These are phyloP conservation scores for Lolium perenne DNA, from an alignment of 176 grass and related monocot genomes.

Conservation along the genomic window DNA sequence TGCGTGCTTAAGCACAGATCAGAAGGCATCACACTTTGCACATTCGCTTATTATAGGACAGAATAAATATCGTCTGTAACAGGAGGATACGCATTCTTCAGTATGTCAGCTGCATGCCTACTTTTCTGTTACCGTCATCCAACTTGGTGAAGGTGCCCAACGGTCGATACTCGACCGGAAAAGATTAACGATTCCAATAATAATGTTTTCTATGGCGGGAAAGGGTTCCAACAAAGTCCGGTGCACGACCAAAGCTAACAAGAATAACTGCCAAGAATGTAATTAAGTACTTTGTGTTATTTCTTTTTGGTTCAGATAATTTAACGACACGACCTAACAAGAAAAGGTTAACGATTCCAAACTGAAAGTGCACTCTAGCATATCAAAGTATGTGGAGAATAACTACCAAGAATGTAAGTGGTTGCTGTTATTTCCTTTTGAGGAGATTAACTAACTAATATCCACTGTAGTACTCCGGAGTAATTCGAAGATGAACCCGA, in stretches of 20 bases:
- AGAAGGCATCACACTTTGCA: not conserved
- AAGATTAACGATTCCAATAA: conserved; percentile 43
- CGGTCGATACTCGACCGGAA: conserved; percentile 28
- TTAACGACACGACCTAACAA: not conserved
- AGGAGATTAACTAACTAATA: not conserved
- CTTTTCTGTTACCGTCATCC: conserved; percentile 33
- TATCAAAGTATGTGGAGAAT: conserved; percentile 42
- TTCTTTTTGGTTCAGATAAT: not conserved
- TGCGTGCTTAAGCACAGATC: not conserved
- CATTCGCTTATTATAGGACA: not conserved
- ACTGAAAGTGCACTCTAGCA: conserved; percentile 35
- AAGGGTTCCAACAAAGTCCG: conserved; percentile 38
- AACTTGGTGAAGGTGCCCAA: conserved; percentile 40
- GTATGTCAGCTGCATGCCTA: conserved; percentile 10
- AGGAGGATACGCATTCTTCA: not conserved
- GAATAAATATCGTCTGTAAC: conserved; percentile 6
- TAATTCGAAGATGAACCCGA: not conserved
- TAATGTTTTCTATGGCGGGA: not conserved
- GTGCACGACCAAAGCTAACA: not conserved
- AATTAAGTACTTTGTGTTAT: not conserved
- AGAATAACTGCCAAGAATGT: not conserved
- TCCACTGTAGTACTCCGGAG: not conserved
- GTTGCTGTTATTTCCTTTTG: conserved; percentile 3
- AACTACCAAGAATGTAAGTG: conserved; percentile 44
- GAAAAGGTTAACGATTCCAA: conserved; percentile 45